phyloP scores from a whole-genome alignment of 2,329 filamentous ascomycete genomes.

The Epichloe hybrida region DNA sequence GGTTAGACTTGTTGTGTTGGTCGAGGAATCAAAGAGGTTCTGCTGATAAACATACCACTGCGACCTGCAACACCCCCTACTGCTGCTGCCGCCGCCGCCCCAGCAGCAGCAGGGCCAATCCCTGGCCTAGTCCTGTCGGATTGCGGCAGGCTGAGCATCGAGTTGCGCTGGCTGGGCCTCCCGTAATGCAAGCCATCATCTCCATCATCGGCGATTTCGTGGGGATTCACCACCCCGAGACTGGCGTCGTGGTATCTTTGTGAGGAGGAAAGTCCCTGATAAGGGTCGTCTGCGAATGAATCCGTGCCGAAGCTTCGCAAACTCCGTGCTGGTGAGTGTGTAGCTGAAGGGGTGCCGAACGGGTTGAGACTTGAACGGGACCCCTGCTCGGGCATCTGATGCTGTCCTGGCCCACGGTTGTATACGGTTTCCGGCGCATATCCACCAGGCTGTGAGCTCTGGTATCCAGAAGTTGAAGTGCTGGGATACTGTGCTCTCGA shows the following conservation, averaged over 20 bases:
- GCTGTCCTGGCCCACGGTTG: not conserved
- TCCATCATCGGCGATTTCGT: slow-evolving; percentile 73
- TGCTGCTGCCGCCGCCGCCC: slow-evolving; percentile 20
- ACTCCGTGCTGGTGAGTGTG: slow-evolving; percentile 35
- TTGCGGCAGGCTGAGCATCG: slow-evolving; percentile 44
- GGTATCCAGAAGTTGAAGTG: slow-evolving; percentile 9
- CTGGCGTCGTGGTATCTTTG: slow-evolving; percentile 29
- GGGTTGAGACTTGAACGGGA: slow-evolving; percentile 30
- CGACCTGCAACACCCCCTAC: slow-evolving; percentile 16
- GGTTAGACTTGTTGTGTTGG: not conserved
- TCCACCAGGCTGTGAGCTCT: slow-evolving; percentile 9
- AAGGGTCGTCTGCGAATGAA: slow-evolving; percentile 50
- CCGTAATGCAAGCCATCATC: slow-evolving; percentile 63
- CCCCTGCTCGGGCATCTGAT: slow-evolving; percentile 20
- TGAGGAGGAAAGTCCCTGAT: slow-evolving; percentile 31
- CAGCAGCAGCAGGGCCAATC: slow-evolving; percentile 28
- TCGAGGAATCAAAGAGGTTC: not conserved
- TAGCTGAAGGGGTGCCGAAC: slow-evolving; percentile 19
- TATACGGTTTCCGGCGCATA: slow-evolving; percentile 7
- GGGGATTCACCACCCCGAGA: slow-evolving; percentile 56
- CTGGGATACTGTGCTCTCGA: slow-evolving; percentile 18
- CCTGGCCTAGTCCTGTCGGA: slow-evolving; percentile 20
- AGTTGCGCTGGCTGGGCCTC: slow-evolving; percentile 32
- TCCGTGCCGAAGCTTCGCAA: slow-evolving; percentile 29
- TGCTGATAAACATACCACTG: slow-evolving; percentile 10